Base-by-base conservation (phyloP, 352 stramenopile genomes). In the Thalassiosira exigua region DNA sequence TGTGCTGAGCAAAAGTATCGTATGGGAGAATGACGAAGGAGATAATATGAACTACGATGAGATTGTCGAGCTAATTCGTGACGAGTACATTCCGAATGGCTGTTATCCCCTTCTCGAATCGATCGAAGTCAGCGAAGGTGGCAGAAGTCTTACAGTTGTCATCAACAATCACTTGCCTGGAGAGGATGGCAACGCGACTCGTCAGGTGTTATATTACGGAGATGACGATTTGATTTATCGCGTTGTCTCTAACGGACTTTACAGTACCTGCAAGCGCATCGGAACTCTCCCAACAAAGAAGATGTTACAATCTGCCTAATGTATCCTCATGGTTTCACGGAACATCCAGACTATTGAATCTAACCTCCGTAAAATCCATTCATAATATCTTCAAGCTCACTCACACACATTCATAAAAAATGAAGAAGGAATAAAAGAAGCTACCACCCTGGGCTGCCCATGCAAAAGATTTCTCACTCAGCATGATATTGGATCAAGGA, bases 111-210 rank as follows among this genome's bases (percentile, higher is more conserved):
- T 22, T 9, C 50, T 58, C 9, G 50, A 58, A 19, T 58, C 50
- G 50, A 19, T 58, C 24, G 50, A 58, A 32, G 50, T 36, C 9
- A 58, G 21, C 24, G 50, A 32, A 11, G 50, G 21, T 58, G 50
- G 50, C 21, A 48, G 39, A n/a, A 58, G 50, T 19, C 50, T 58
- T 11, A 58, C 50, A 22, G 50, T 58, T 19, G 50, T 58, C 50
- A 58, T 58, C 50, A 58, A 58, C 50, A 58, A 58, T 22, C 50
- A 58, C 50, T 58, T 58, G 50, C 50, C 50, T 58, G 50, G 50
- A 27, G 50, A 58, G 24, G 24, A 58, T 12, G 50, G 50, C n/a
- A 19, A 58, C 21, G 50, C 21, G n/a, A 58, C 50, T 22, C 50
- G 50, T 58, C 50, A 58, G 50, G 50, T 58, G 9, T 19, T 58